Evolutionary conservation across 2,329 filamentous ascomycete species (phyloP).

Genomic region (Neodidymelliopsis sp.): DNA sequence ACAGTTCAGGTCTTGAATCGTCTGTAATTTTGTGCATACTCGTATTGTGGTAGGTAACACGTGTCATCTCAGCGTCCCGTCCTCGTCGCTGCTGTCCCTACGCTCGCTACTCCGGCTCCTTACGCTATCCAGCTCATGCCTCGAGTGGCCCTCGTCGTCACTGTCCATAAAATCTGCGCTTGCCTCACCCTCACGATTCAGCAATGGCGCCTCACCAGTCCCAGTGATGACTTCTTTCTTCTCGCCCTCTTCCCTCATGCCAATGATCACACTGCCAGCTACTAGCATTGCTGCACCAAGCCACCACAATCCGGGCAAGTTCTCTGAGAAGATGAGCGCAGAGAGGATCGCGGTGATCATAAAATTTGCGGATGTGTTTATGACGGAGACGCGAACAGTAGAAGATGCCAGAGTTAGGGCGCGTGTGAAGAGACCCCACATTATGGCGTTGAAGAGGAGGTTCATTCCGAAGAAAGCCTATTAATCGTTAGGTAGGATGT

Average conservation of each 20-base stretch:
- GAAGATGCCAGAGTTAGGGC: conserved; percentile 77
- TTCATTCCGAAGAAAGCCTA: conserved; percentile 79
- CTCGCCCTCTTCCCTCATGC: conserved; percentile 67
- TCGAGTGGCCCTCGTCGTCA: conserved; percentile 31
- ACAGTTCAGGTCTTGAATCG: no score
- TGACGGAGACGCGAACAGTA: conserved; percentile 80
- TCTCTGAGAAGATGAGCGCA: conserved; percentile 73
- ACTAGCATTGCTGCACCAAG: conserved; percentile 75
- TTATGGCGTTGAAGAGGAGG: conserved; percentile 76
- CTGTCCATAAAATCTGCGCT: conserved; percentile 49
- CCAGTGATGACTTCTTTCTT: conserved; percentile 40
- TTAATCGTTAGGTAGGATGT: neutral
- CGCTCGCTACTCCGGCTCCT: conserved; percentile 19
- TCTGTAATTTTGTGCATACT: no score
- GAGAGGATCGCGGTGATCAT: conserved; percentile 78
- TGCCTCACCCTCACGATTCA: conserved; percentile 24
- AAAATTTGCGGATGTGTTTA: conserved; percentile 85
- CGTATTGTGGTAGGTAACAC: neutral
- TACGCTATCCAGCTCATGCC: conserved; percentile 41
- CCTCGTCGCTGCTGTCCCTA: conserved; percentile 38
- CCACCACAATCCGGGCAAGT: conserved; percentile 78
- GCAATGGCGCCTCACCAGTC: conserved; percentile 30
- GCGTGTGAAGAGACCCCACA: conserved; percentile 85
- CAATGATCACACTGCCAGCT: conserved; percentile 79
- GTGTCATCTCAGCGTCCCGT: conserved; percentile 40